Evolutionary conservation across 106 monocot species (phyloP), one percentile per base, ranked within the genome.

Genomic region (Dendrobium huoshanense): DNA sequence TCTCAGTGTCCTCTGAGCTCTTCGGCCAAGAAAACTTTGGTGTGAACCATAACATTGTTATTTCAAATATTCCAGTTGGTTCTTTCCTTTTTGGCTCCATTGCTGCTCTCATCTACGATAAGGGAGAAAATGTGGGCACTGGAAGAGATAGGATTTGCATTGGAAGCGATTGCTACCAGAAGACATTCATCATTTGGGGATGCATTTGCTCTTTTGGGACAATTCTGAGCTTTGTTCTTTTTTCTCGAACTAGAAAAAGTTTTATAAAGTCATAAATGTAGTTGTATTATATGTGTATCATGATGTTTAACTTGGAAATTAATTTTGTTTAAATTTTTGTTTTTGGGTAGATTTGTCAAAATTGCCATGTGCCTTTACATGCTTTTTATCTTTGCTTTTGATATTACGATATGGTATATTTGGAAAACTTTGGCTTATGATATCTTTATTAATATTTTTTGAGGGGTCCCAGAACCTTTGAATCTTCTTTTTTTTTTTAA

Each of bases 31-130:
- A 84, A 27, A 47, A 80, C 43, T 84, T 84, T 40, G 65, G 77
- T 7, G 79, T 84, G 37, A 80, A 75, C 48, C 84, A 84, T 44
- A 84, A 84, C 75, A 24, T 84, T 17, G 65, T 84, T n/a, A 40
- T 84, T 25, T 17, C 79, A 1, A 84, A 84, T 16, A 80, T 84
- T 18, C 84, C 84, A 10, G 37, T 80, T 17, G 84, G 83, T 16
- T 84, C 83, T 29, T 79, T 84, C 9, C 54, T 84, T 0, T 84
- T 84, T 11, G 83, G 83, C 17, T 79, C 73, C 47, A 67, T 75
- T 41, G 83, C 83, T 1, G 79, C 83, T 9, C 19, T 44, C 20
- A 6, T 84, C 10, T 84, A 84, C 75, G 79, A 79, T 15, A 24
- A 61, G 5, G 61, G 31, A 7, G 33, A 19, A 3, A 74, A 27